A percentile compares a stretch with the other conserved stretches of the same genome.
These are phyloP conservation scores for Elsinoe batatas DNA, from an alignment of 2,329 filamentous ascomycete species.

Conservation along the genomic window DNA sequence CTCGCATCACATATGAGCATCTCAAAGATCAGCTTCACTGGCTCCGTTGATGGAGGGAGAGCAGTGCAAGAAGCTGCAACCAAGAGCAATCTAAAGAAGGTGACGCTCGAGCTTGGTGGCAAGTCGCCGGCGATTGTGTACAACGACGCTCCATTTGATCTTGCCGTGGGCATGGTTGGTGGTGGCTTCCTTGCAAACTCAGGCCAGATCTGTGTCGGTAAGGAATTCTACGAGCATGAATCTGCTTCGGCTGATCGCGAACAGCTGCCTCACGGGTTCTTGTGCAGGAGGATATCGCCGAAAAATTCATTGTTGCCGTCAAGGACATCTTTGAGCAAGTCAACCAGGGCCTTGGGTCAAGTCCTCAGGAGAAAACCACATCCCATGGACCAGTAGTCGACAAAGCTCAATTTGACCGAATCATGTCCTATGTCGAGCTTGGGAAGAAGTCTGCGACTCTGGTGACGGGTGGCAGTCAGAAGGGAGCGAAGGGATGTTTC, in stretches of 20 bases:
- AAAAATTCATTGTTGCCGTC: conserved; percentile 18
- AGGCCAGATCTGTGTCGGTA: conserved; percentile 13
- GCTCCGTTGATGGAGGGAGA: conserved; percentile 59
- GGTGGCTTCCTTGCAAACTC: conserved; percentile 1
- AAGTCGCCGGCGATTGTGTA: conserved; percentile 38
- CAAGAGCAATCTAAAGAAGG: conserved; percentile 44
- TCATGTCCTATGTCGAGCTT: conserved; percentile 24
- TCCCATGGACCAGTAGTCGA: conserved; percentile 17
- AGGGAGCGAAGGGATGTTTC: conserved; percentile 32
- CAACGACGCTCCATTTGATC: conserved; percentile 12
- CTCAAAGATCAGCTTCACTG: conserved; percentile 72
- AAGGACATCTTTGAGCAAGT: conserved; percentile 17
- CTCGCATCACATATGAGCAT: conserved; percentile 56
- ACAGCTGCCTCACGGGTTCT: conserved; percentile 24
- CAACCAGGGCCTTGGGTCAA: conserved; percentile 18
- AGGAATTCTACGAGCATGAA: background rate
- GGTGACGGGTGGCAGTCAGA: conserved; percentile 18
- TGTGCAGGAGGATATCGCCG: conserved; percentile 23
- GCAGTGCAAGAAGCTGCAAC: conserved; percentile 21
- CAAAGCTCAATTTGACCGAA: conserved; percentile 21
- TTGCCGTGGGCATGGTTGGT: conserved; percentile 1
- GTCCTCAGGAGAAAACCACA: conserved; percentile 13
- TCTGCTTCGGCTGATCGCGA: background rate
- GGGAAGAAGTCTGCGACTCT: conserved; percentile 20
- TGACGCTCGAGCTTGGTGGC: conserved; percentile 49